Conservation (phyloP, 1,284 basidiomycete species). For the Rhodotorula sp. region DNA sequence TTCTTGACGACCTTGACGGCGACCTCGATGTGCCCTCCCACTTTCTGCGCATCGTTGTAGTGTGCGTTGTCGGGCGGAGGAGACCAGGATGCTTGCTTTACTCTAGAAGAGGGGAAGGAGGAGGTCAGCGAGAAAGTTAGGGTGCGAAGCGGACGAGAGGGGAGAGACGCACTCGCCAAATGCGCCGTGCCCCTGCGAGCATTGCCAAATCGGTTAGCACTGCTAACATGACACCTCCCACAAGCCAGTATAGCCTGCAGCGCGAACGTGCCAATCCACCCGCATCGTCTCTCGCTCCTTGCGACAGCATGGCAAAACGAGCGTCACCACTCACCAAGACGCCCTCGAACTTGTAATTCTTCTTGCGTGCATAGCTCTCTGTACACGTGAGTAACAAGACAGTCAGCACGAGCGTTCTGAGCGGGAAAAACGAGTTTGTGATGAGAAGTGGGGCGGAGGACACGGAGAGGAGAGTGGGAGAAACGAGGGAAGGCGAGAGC, state of each 20-base stretch:
- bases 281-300: too few species aligned
- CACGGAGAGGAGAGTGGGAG: background rate
- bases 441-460: too few species aligned
- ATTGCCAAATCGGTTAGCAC: background rate
- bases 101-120: background rate
- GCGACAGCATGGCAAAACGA: background rate
- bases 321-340: conserved; percentile 23
- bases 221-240: background rate
- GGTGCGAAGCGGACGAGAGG: background rate
- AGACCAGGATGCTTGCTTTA: conserved; percentile 37
- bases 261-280: too few species aligned
- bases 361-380: conserved; percentile 33
- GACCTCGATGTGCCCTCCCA: conserved; percentile 31
- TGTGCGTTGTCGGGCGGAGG: conserved; percentile 14
- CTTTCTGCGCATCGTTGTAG: conserved; percentile 13
- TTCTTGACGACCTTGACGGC: conserved; percentile 39
- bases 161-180: conserved; percentile 27
- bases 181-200: conserved; percentile 21
- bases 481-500: background rate
- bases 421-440: background rate
- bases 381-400: too few species aligned
- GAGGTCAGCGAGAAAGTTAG: too few species aligned
- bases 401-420: background rate
- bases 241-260: background rate
- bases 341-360: conserved; percentile 30